Percentiles rank a stretch among this genome's conserved stretches.
Conservation (phyloP, 2,329 filamentous ascomycete species). For the Diaporthe caulivora region DNA sequence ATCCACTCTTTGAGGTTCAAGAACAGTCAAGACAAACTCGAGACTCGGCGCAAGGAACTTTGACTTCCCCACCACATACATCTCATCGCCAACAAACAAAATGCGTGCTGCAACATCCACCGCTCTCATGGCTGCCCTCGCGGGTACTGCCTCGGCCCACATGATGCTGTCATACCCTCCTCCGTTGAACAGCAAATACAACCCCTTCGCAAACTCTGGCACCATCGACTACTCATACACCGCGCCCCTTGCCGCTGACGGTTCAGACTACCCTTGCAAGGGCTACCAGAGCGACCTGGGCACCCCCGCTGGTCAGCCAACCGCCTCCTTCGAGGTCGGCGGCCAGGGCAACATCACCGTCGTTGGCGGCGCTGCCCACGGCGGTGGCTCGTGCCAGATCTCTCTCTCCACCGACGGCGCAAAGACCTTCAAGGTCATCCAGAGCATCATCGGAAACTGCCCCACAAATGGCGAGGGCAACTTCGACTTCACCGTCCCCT, state of each 20-base stretch:
- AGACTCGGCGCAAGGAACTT: constrained; percentile 3
- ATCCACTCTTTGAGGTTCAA: constrained; percentile 12
- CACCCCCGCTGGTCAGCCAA: constrained; percentile 62
- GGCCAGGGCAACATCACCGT: constrained; percentile 73
- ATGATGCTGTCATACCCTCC: constrained; percentile 68
- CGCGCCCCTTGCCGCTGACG: constrained; percentile 70
- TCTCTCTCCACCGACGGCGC: constrained; percentile 81
- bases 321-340: constrained; percentile 74
- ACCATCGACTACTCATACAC: constrained; percentile 80
- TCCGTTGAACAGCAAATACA: constrained; percentile 66
- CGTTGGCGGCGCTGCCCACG: constrained; percentile 71
- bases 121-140: constrained; percentile 56
- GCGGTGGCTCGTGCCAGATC: constrained; percentile 82
- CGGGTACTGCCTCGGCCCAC: constrained; percentile 62
- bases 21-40: constrained; percentile 14
- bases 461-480: constrained; percentile 58
- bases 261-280: constrained; percentile 83
- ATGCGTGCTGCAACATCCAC: constrained; percentile 35
- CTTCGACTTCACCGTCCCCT: constrained; percentile 76
- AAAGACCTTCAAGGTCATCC: constrained; percentile 75
- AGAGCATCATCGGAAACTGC: constrained; percentile 68
- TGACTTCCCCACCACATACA: not conserved
- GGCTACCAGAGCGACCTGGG: constrained; percentile 66
- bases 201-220: constrained; percentile 56
- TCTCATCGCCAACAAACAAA: not conserved